Percentiles rank a stretch among this genome's conserved stretches.
Conservation (phyloP, 2,329 filamentous ascomycete genomes). For the Zymoseptoria passerinii region DNA sequence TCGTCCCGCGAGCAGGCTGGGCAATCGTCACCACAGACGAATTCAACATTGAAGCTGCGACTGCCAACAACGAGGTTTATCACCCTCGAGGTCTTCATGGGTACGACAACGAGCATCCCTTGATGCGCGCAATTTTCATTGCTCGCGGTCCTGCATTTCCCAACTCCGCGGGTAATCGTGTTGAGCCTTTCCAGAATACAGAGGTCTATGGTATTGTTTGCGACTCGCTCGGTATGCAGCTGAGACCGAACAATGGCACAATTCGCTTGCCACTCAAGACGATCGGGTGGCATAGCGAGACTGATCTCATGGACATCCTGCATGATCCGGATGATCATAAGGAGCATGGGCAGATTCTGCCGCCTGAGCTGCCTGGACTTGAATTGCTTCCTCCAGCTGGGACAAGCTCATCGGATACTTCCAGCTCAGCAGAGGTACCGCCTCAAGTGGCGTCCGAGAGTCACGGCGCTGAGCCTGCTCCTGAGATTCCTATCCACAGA, state of each 20-base stretch:
- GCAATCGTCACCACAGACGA: conserved; percentile 75
- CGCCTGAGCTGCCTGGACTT: conserved; percentile 7
- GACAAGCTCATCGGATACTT: neutral
- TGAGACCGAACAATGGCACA: conserved; percentile 80
- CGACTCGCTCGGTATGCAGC: conserved; percentile 68
- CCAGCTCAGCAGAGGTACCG: neutral
- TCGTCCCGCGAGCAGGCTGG: conserved; percentile 87
- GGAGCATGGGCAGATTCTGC: conserved; percentile 5
- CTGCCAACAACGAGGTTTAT: conserved; percentile 59
- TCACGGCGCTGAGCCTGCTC: neutral
- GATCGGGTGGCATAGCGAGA: conserved; percentile 49
- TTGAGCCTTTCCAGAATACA: conserved; percentile 80
- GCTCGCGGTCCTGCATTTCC: conserved; percentile 88
- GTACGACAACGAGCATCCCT: conserved; percentile 86
- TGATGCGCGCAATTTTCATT: conserved; percentile 95
- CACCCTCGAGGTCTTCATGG: conserved; percentile 80
- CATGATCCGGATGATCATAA: conserved; percentile 16
- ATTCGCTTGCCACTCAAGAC: conserved; percentile 61
- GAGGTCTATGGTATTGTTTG: conserved; percentile 94
- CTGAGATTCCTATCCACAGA: conserved; percentile 8
- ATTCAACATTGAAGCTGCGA: conserved; percentile 63
- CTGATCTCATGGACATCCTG: conserved; percentile 10
- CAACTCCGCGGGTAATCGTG: conserved; percentile 68
- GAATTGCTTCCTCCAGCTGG: conserved; percentile 3
- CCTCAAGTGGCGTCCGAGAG: neutral